phyloP scores from a whole-genome alignment of 768 basidiomycete species.

The Russula dissimulans region DNA sequence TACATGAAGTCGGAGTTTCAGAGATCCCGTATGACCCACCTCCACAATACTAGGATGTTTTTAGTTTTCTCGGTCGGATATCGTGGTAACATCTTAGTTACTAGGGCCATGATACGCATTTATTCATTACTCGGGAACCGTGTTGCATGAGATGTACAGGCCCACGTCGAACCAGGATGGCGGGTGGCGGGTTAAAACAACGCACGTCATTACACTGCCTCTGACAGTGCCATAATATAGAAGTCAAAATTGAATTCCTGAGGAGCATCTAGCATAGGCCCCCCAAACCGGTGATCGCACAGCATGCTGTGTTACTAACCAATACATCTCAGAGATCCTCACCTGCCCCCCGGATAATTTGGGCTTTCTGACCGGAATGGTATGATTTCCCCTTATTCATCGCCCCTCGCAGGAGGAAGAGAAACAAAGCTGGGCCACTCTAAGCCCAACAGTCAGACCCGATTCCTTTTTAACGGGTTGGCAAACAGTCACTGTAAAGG shows the following conservation, averaged over 20 bases:
- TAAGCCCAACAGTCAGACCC: too few relatives aligned
- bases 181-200: not conserved
- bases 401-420: too few relatives aligned
- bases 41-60: not conserved
- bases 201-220: not conserved
- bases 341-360: too few relatives aligned
- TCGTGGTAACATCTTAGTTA: not conserved
- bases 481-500: too few relatives aligned
- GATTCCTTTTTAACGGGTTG: too few relatives aligned
- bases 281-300: not conserved
- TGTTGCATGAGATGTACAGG: not conserved
- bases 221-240: not conserved
- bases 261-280: not conserved
- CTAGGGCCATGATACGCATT: not conserved
- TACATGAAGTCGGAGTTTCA: not conserved
- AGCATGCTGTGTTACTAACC: not conserved
- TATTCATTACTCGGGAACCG: not conserved
- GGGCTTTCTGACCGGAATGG: too few relatives aligned
- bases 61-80: not conserved
- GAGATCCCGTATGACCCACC: not conserved
- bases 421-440: too few relatives aligned
- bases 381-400: too few relatives aligned
- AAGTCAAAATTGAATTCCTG: not conserved
- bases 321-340: too few relatives aligned
- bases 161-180: not conserved